Evolutionary conservation across 371 early-diverging fungal species (phyloP).

Genomic region (Mucor mucedo): DNA sequence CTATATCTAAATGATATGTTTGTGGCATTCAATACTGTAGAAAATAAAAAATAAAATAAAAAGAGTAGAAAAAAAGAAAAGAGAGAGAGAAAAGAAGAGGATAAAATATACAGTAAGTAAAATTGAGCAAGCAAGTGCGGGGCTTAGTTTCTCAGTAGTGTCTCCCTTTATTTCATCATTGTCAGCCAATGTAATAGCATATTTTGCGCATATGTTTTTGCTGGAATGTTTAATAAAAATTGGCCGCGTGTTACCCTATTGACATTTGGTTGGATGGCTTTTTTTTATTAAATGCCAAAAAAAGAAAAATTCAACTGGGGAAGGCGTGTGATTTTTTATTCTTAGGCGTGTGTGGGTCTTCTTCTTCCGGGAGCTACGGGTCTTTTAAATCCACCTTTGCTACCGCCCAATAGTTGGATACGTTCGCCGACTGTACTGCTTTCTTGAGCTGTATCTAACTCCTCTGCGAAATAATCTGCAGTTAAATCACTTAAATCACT

Average conservation of each 20-base stretch:
- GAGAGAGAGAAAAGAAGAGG: background rate
- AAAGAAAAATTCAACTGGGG: slow-evolving; percentile 2
- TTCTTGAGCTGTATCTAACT: slow-evolving; percentile 39
- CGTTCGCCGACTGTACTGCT: slow-evolving; percentile 42
- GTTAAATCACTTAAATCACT: slow-evolving; percentile 71
- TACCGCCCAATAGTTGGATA: slow-evolving; percentile 51
- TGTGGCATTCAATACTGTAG: slow-evolving; percentile 9
- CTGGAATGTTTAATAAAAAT: slow-evolving; percentile 7
- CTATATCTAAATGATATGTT: slow-evolving; percentile 38
- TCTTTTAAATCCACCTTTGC: slow-evolving; percentile 49
- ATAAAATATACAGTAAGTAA: background rate
- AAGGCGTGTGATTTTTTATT: background rate
- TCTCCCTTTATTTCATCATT: background rate
- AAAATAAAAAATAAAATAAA: background rate
- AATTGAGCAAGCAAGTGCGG: background rate
- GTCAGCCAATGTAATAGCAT: slow-evolving; percentile 16
- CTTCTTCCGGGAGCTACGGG: slow-evolving; percentile 58
- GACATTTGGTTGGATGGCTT: slow-evolving; percentile 17
- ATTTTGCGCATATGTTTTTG: slow-evolving; percentile 17
- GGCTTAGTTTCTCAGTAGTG: slow-evolving; percentile 6
- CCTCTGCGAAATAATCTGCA: slow-evolving; percentile 60
- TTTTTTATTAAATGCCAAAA: slow-evolving; percentile 3
- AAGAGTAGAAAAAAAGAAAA: slow-evolving; percentile 7
- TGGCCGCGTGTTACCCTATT: slow-evolving; percentile 9
- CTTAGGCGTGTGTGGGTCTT: slow-evolving; percentile 32